A percentile compares a stretch with the other conserved stretches of the same genome.
Evolutionary conservation across 83 land plant genomes (phyloP).

Genomic region (Diphasiastrum complanatum): DNA sequence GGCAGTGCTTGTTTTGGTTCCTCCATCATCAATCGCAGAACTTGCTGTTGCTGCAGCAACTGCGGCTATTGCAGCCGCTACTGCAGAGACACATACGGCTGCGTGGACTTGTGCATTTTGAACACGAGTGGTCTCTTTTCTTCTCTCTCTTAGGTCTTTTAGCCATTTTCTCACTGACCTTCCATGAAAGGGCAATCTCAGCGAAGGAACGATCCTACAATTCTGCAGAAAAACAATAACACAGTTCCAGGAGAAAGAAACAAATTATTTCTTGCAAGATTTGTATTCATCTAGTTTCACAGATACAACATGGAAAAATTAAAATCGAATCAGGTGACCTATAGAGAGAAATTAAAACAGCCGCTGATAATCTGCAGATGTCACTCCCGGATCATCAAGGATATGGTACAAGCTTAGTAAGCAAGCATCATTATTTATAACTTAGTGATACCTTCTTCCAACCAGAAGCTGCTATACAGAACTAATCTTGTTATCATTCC

Average conservation of each 20-base stretch:
- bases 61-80: constrained; percentile 93
- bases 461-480: too few relatives aligned
- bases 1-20: constrained; percentile 68
- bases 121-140: constrained; percentile 74
- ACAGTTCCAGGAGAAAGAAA: not conserved
- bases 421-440: too few relatives aligned
- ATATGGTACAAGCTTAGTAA: too few relatives aligned
- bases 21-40: constrained; percentile 25
- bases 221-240: constrained; percentile 30
- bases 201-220: constrained; percentile 32
- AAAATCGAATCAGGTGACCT: too few relatives aligned
- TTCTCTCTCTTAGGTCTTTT: constrained; percentile 77
- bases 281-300: too few relatives aligned
- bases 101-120: constrained; percentile 99
- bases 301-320: too few relatives aligned
- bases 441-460: too few relatives aligned
- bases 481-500: too few relatives aligned
- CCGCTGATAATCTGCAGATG: too few relatives aligned
- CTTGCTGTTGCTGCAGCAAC: constrained; percentile 82
- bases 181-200: constrained; percentile 42
- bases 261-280: not conserved
- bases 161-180: constrained; percentile 90
- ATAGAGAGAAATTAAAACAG: too few relatives aligned
- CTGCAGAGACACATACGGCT: constrained; percentile 86
- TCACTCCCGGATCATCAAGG: too few relatives aligned